Base-by-base conservation (phyloP, 495 filamentous ascomycete species). In the Talaromyces proteolyticus region DNA sequence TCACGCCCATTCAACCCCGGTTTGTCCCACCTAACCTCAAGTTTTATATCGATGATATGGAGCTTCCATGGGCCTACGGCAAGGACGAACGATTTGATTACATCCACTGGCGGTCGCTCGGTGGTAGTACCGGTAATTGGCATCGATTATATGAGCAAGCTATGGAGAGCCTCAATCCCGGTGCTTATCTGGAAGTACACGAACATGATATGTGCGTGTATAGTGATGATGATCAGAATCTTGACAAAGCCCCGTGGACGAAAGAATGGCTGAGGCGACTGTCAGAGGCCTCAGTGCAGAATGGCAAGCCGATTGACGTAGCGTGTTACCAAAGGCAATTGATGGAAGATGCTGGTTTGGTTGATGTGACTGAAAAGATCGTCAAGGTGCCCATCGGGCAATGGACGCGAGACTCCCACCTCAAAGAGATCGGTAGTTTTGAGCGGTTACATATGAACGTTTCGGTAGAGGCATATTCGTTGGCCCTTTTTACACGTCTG, bases 111-210 rank as follows among this genome's bases (percentile, higher is more conserved):
- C 68, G 75, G 2, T 49, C 68, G 39, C 65, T 79, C 7, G 34
- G 69, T 1, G 74, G 66, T n/a, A 66, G 62, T 53, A 74, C 76
- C 58, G 52, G 52, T 6, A 70, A 77, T 54, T 83, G 20, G 18
- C 24, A 40, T 19, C 26, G 34, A 7, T 20, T 73, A 21, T 53
- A 68, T 34, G 34, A 53, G 10, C 54, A 62, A 50, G 55, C 51
- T 11, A 64, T 54, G 44, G 52, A 57, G 18, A 54, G 61, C 55
- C 59, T 82, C 10, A 78, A 76, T 46, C 84, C 84, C 3, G 83
- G 86, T 19, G 83, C 78, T 54, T 87, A 81, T 65, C 66, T 84
- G 46, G 82, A 87, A 57, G 62, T 82, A 36, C 74, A 79, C 46
- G 78, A 84, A 53, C 71, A 78, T 21, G 52, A 64, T 24, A 67